Percentiles rank a stretch among this genome's conserved stretches.
Conservation (phyloP, 164 flowering plant genomes). For the Pachysandra terminalis region DNA sequence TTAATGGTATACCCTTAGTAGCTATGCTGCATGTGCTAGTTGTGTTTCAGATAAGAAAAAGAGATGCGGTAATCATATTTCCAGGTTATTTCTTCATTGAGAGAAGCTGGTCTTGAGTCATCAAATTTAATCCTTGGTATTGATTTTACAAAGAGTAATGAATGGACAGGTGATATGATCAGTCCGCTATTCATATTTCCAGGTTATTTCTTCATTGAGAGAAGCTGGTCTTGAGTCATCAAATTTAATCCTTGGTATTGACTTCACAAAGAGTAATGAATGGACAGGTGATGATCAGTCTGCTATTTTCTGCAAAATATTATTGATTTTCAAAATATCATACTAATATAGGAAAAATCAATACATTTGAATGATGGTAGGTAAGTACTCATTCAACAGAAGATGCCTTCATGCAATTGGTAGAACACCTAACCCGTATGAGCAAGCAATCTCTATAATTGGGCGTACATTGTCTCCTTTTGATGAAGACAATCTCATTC, state of each 20-base stretch:
- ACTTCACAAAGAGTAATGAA: conserved; percentile 94
- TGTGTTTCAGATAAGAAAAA: not conserved
- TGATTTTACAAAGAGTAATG: conserved; percentile 95
- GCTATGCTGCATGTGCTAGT: not conserved
- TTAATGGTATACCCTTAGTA: too few relatives aligned
- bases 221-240: conserved; percentile 94
- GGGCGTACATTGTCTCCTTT: conserved; percentile 80
- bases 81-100: conserved; percentile 66
- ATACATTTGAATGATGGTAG: conserved; percentile 34
- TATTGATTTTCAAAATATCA: not conserved
- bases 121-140: conserved; percentile 87
- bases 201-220: conserved; percentile 74
- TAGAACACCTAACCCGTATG: conserved; percentile 70
- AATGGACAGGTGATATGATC: conserved; percentile 68
- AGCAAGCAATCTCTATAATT: conserved; percentile 90
- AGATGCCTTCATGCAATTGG: conserved; percentile 79
- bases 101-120: conserved; percentile 91
- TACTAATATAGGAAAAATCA: too few relatives aligned
- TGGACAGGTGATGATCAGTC: conserved; percentile 73
- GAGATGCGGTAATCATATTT: not conserved
- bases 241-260: conserved; percentile 82
- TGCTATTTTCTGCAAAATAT: not conserved
- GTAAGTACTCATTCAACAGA: conserved; percentile 58
- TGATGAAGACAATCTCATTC: conserved; percentile 90
- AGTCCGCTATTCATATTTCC: conserved; percentile 7